A percentile compares a stretch with the other conserved stretches of the same genome.
Evolutionary conservation across 768 basidiomycete species (phyloP).

Genomic region (Termitomyces heimii): DNA sequence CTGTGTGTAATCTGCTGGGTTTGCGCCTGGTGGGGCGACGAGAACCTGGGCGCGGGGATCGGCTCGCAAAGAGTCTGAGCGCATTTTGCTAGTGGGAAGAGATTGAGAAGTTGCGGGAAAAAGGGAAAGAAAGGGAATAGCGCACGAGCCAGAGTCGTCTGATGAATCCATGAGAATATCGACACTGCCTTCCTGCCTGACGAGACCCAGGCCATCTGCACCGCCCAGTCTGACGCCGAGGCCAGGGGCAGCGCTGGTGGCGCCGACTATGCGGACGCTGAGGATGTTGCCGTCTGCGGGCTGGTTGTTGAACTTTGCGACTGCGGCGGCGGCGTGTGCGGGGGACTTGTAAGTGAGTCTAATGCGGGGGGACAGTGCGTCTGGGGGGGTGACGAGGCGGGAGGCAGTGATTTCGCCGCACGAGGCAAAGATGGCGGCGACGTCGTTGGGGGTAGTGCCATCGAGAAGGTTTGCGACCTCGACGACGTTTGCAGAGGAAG

Average conservation of each 20-base stretch:
- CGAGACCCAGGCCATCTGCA: constrained; percentile 43
- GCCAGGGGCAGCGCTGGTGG: constrained; percentile 39
- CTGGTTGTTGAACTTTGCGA: constrained; percentile 72
- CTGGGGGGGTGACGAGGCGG: constrained; percentile 24
- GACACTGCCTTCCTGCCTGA: constrained; percentile 47
- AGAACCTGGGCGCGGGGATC: constrained; percentile 67
- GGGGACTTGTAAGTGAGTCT: constrained; percentile 69
- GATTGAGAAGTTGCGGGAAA: not conserved
- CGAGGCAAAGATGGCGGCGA: constrained; percentile 79
- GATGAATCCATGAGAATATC: constrained; percentile 55
- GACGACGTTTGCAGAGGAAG: constrained; percentile 58
- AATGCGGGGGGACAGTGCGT: constrained; percentile 39
- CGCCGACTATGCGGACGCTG: constrained; percentile 57
- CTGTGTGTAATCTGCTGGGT: constrained; percentile 47
- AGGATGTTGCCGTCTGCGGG: constrained; percentile 78
- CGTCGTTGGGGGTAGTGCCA: constrained; percentile 80
- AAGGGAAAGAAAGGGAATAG: constrained; percentile 7
- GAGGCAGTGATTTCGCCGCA: constrained; percentile 60
- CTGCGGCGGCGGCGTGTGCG: constrained; percentile 56
- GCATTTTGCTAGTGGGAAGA: constrained; percentile 61
- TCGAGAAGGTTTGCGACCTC: constrained; percentile 67
- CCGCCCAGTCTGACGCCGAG: constrained; percentile 57
- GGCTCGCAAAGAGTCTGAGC: constrained; percentile 66
- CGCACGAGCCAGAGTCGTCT: constrained; percentile 47
- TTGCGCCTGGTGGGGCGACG: constrained; percentile 60